phyloP scores from a whole-genome alignment of 192 early-diverging fungal genomes.

The Phycomyces blakesleeanus region DNA sequence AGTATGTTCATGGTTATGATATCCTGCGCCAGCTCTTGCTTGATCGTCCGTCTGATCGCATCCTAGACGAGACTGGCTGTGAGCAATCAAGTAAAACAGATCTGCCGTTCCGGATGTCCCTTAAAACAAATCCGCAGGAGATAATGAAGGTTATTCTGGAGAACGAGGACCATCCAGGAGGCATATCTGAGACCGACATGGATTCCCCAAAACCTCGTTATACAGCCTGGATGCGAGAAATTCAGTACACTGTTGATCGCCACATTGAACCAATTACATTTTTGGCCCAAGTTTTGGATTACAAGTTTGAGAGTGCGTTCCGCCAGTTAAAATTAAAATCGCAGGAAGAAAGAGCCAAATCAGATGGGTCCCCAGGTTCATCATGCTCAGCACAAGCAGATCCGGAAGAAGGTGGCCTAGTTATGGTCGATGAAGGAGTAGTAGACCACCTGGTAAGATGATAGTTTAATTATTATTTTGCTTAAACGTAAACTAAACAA shows the following conservation, averaged over 20 bases:
- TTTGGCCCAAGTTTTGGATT: constrained; percentile 34
- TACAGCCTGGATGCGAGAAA: constrained; percentile 39
- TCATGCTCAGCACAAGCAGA: not conserved
- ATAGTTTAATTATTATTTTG: not conserved
- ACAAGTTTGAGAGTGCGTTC: constrained; percentile 37
- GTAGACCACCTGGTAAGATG: constrained; percentile 33
- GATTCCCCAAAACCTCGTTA: constrained; percentile 21
- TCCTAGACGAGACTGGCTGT: not conserved
- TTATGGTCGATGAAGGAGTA: constrained; percentile 36
- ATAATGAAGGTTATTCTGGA: constrained; percentile 21
- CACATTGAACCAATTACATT: constrained; percentile 40
- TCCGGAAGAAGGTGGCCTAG: constrained; percentile 5
- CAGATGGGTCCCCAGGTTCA: not conserved
- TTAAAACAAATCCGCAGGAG: constrained; percentile 26
- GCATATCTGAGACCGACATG: not conserved
- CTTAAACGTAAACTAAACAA: not conserved
- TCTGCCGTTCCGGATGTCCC: constrained; percentile 25
- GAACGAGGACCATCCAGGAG: constrained; percentile 6
- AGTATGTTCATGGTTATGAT: constrained; percentile 32
- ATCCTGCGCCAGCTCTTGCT: constrained; percentile 25
- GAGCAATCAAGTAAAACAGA: not conserved
- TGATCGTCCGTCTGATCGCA: constrained; percentile 15
- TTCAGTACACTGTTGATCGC: constrained; percentile 31
- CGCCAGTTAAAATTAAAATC: constrained; percentile 28
- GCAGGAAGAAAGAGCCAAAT: not conserved